A percentile compares a stretch with the other conserved stretches of the same genome.
Evolutionary conservation across 1,284 basidiomycete genomes (phyloP).

Genomic region (Tilletia setariae): DNA sequence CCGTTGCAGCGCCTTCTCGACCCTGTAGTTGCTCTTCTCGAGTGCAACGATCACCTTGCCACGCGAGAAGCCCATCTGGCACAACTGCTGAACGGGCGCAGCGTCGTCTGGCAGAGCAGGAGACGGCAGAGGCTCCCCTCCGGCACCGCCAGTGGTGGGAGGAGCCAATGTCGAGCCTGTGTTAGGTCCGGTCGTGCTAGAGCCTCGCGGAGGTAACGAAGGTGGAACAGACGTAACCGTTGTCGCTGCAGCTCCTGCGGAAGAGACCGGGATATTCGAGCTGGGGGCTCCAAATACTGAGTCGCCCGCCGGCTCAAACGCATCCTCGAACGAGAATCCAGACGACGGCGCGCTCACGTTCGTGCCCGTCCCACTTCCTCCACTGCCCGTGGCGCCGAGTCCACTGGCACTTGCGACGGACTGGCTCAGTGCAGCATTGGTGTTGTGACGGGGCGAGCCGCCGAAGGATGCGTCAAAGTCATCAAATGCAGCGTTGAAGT

Average conservation of each 20-base stretch:
- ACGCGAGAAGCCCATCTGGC: conserved; percentile 51
- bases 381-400: background rate
- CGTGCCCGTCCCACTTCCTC: background rate
- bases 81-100: conserved; percentile 47
- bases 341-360: conserved; percentile 13
- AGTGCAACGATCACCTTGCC: conserved; percentile 46
- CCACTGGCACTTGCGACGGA: background rate
- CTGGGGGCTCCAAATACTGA: background rate
- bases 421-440: background rate
- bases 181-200: background rate
- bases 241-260: background rate
- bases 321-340: conserved; percentile 47
- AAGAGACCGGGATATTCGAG: background rate
- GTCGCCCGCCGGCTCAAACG: conserved; percentile 30
- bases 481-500: conserved; percentile 28
- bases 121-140: conserved; percentile 23
- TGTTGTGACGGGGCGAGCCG: conserved; percentile 15
- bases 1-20: conserved; percentile 47
- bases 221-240: background rate
- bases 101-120: conserved; percentile 48
- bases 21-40: conserved; percentile 45
- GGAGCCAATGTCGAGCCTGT: background rate
- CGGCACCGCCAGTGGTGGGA: background rate
- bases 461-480: conserved; percentile 41
- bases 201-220: background rate